These are phyloP conservation scores for Talaromyces sp. DNA, from an alignment of 2,329 filamentous ascomycete genomes.

Conservation along the genomic window DNA sequence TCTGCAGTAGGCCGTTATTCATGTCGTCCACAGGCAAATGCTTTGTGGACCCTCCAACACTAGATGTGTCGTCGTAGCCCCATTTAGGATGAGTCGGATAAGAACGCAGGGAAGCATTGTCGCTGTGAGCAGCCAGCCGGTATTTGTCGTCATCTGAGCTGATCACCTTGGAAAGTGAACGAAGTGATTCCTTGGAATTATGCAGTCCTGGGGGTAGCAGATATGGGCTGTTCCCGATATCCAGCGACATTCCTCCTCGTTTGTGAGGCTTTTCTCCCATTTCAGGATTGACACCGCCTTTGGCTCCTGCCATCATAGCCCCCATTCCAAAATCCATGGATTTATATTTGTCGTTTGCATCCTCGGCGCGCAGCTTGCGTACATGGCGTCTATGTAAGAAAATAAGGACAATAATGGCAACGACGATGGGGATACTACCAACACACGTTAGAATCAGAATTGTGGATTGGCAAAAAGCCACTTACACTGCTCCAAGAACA, in stretches of 20 bases:
- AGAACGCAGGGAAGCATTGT: constrained; percentile 31
- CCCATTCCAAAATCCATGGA: constrained; percentile 90
- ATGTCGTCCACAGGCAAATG: constrained; percentile 40
- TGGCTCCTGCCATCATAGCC: constrained; percentile 31
- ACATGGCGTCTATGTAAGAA: constrained; percentile 76
- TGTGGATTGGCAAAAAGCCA: constrained; percentile 18
- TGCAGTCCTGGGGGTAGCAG: constrained; percentile 81
- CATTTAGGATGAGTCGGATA: constrained; percentile 26
- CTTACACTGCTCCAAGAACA: constrained; percentile 65
- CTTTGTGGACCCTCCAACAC: constrained; percentile 48
- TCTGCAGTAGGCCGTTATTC: constrained; percentile 49
- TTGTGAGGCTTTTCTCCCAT: constrained; percentile 57
- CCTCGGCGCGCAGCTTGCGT: constrained; percentile 67
- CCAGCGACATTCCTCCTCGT: constrained; percentile 50
- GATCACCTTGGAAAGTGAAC: constrained; percentile 74
- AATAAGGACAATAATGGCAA: constrained; percentile 62
- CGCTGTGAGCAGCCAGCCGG: constrained; percentile 54
- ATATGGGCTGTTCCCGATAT: constrained; percentile 71
- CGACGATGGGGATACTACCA: constrained; percentile 68
- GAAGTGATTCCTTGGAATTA: constrained; percentile 76
- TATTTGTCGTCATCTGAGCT: constrained; percentile 80
- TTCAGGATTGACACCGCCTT: constrained; percentile 44
- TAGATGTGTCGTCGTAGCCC: constrained; percentile 46
- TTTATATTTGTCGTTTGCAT: constrained; percentile 79
- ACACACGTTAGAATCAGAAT: constrained; percentile 18